Conservation (phyloP, 1,284 basidiomycete species). For the Heterobasidion annosum region DNA sequence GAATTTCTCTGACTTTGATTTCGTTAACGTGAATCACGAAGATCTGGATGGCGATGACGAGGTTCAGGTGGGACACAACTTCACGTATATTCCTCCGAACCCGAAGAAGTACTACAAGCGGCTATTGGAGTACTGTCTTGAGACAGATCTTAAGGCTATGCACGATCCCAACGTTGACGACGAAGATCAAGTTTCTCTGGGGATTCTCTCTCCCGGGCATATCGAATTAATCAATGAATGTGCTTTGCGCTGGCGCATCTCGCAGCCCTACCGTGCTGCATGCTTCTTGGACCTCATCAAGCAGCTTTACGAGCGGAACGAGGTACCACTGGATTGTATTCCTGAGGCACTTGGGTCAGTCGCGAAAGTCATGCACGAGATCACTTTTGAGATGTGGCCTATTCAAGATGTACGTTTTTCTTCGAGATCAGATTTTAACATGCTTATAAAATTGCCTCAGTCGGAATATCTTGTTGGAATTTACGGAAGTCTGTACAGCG, state of each 20-base stretch:
- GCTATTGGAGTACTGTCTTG: conserved; percentile 78
- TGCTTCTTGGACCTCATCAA: conserved; percentile 86
- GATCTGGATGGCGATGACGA: conserved; percentile 57
- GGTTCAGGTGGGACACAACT: conserved; percentile 59
- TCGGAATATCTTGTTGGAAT: conserved; percentile 55
- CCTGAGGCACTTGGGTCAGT: conserved; percentile 80
- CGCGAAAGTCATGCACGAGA: conserved; percentile 61
- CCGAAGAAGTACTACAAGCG: conserved; percentile 81
- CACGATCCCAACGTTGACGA: conserved; percentile 81
- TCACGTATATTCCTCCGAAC: conserved; percentile 88
- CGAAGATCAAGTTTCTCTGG: conserved; percentile 92
- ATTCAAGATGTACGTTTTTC: conserved; percentile 60
- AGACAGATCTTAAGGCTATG: conserved; percentile 86
- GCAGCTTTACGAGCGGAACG: conserved; percentile 81
- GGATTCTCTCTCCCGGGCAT: conserved; percentile 81
- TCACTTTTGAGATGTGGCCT: conserved; percentile 73
- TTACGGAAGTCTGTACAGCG: conserved; percentile 75
- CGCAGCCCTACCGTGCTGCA: conserved; percentile 67
- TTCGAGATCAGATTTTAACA: not conserved
- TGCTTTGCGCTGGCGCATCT: conserved; percentile 84
- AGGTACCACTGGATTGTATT: conserved; percentile 92
- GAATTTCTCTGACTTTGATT: conserved; percentile 26
- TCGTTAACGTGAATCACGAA: conserved; percentile 21
- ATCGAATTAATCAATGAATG: conserved; percentile 84
- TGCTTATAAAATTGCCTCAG: conserved; percentile 23